Evolutionary conservation across 2,329 filamentous ascomycete genomes (phyloP), one percentile per base, ranked within the genome.

Genomic region (Xylariaceae sp.): DNA sequence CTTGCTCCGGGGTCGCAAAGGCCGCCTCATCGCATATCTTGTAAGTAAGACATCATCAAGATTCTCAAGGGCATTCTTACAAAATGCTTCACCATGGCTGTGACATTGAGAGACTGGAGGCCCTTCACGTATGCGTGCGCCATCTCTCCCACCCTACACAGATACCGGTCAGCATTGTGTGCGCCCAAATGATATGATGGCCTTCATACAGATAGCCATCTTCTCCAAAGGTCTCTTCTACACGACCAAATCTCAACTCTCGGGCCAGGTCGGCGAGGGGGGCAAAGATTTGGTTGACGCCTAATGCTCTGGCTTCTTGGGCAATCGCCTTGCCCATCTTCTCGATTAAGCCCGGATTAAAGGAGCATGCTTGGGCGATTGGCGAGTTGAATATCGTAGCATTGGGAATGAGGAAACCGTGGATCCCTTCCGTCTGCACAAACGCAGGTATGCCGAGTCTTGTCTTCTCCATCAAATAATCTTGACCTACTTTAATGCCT

Each of bases 341-440:
- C 64, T 85, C 73, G 2, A 90, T 75, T 11, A 90, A 73, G 47
- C 75, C 78, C 0, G 82, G 81, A 68, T 91, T 88, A 76, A 86
- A 91, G 0, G 87, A 87, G 67, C 86, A 89, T 13, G 83, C 88
- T 56, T 88, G 83, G 6, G 78, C 88, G 65, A 91, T 90, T 0
- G 88, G 88, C 1, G 86, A 89, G 73, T 90, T 91, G 77, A 90
- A 92, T 60, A 91, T 88, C 1, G 88, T 91, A 2, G 87, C 88
- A 70, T 90, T 90, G 8, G 82, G 81, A 49, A 87, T 81, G 37
- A 90, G 76, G 64, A 90, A 85, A 1, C 88, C 88, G 67, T 91
- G 88, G 50, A 91, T 87, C 44, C 84, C 87, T 73, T 92, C 88
- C 2, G 83, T 88, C 72, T 91, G 88, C 11, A 88, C 84, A 65